These are phyloP conservation scores for Vigna hirtella DNA, from an alignment of 306 rosid genomes.

Conservation along the genomic window DNA sequence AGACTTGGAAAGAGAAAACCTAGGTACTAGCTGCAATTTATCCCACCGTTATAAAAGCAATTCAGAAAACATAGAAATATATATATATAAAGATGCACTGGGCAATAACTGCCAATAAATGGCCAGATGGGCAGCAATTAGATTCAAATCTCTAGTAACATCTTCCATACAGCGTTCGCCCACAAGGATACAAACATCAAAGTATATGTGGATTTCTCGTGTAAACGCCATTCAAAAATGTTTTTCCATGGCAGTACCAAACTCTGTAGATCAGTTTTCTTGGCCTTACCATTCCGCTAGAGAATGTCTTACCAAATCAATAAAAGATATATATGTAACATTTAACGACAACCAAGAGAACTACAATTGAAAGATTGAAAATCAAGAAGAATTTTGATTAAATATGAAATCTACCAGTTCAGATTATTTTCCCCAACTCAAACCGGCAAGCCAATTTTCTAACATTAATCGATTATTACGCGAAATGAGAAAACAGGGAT, in stretches of 20 bases:
- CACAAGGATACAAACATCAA: neutral
- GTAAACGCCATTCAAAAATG: neutral
- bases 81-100: neutral
- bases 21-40: neutral
- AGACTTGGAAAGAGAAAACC: neutral
- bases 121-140: neutral
- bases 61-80: neutral
- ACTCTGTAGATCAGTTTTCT: neutral
- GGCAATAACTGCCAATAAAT: neutral
- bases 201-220: neutral
- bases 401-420: conserved; percentile 18
- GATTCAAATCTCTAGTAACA: neutral
- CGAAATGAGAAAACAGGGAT: conserved; percentile 32
- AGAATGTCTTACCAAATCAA: neutral
- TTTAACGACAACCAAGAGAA: neutral
- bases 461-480: conserved; percentile 18
- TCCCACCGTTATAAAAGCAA: conserved; percentile 17
- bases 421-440: conserved; percentile 23
- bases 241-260: conserved; percentile 8
- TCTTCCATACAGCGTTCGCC: neutral
- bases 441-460: conserved; percentile 11
- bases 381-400: conserved; percentile 13
- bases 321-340: conserved; percentile 1
- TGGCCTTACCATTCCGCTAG: conserved; percentile 7
- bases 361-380: neutral